Evolutionary conservation across 1,139 yeast species (phyloP), one percentile per base, ranked within the genome.

Genomic region (Kodamaea suecica): DNA sequence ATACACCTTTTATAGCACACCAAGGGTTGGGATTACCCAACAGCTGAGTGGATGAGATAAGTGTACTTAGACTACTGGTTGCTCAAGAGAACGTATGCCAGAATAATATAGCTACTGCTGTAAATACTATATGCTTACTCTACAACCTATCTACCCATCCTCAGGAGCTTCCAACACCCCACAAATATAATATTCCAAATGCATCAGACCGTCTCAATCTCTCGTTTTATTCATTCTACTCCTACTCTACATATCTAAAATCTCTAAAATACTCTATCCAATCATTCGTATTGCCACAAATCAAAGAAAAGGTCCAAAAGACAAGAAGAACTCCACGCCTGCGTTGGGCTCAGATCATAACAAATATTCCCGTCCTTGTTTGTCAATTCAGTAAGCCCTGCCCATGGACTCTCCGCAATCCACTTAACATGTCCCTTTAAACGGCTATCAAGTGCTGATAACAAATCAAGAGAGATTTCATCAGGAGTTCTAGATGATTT

Each of bases 281-380:
- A 19, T 9, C 17, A 7, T 10, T 25, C 28, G 19, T 7, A 24
- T 25, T 17, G 24, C 20, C 25, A 29, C 24, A n/a, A 57, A 51
- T 87, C 95, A 45, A 73, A 71, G 58, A 80, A 84, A 39, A 92
- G 63, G 55, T 92, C 97, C 34, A 92, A 62, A 41, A 92, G 62
- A 50, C 96, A 85, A 3, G 94, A 83, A 0, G 88, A 65, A 53
- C 95, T 84, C 98, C 98, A 92, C 0, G 97, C 97, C 57, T 92
- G 98, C 0, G 97, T 81, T 3, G 97, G 96, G 46, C 95, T 84
- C 2, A 95, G 85, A 56, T 92, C 98, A 11, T 59, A 52, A 57
- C 97, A 92, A 9, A 80, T 48, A 26, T 67, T 79, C 4, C 97
- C 97, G 50, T 84, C 81, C 58, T 84, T 86, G 55, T 92, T 88